phyloP scores from a whole-genome alignment of 202 grass and related monocot species.

The Zizania palustris region DNA sequence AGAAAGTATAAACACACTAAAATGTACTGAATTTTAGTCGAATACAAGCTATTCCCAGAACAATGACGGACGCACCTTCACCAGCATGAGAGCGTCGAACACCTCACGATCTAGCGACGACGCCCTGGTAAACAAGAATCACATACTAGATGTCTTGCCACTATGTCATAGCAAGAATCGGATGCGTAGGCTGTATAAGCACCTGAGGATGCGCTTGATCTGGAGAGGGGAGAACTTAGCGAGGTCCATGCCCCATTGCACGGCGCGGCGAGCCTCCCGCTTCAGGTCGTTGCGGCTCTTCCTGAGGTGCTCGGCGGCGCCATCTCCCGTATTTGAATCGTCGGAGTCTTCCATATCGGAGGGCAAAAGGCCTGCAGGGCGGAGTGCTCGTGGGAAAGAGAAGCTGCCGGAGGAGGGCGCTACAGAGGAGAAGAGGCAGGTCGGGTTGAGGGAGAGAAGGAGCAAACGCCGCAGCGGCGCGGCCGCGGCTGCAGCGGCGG shows the following conservation, averaged over 20 bases:
- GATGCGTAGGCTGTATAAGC: background rate
- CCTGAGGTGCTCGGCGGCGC: conserved; percentile 22
- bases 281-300: conserved; percentile 89
- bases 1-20: background rate
- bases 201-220: conserved; percentile 81
- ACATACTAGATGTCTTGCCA: background rate
- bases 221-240: conserved; percentile 67
- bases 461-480: conserved; percentile 44
- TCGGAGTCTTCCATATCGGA: conserved; percentile 38
- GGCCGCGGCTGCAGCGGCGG: conserved; percentile 39
- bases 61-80: conserved; percentile 53
- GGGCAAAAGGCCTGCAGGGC: conserved; percentile 40
- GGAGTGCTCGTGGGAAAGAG: conserved; percentile 32
- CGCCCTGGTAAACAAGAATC: conserved; percentile 46
- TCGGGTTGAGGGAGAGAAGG: conserved; percentile 41
- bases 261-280: conserved; percentile 74
- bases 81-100: conserved; percentile 82
- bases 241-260: conserved; percentile 87
- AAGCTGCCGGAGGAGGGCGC: conserved; percentile 10
- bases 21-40: background rate
- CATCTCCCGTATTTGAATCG: conserved; percentile 23
- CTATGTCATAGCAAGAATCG: background rate
- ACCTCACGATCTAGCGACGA: conserved; percentile 77
- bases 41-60: conserved; percentile 1
- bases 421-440: conserved; percentile 42